Conservation (phyloP, 208 protist species). For the Crithidia bombi region DNA sequence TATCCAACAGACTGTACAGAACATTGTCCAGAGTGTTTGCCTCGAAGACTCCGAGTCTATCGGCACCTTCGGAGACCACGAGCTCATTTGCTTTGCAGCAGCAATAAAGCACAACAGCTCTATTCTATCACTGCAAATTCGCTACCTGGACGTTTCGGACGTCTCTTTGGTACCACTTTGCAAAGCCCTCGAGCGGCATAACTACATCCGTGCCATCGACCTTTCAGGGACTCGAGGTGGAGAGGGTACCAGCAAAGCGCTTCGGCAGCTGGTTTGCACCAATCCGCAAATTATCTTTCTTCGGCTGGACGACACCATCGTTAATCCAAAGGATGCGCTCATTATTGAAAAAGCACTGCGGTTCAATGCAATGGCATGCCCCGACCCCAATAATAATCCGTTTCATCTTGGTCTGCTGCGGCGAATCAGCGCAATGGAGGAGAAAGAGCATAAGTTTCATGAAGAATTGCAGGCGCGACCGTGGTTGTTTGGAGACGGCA, state of each 20-base stretch:
- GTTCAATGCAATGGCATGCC: constrained; percentile 73
- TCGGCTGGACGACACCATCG: constrained; percentile 66
- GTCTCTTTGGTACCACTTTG: constrained; percentile 79
- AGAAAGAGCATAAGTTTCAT: constrained; percentile 67
- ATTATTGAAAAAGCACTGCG: constrained; percentile 65
- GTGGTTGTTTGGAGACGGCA: constrained; percentile 55
- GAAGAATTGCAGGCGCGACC: constrained; percentile 59
- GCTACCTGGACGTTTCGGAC: constrained; percentile 79
- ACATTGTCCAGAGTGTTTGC: constrained; percentile 76
- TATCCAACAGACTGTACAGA: constrained; percentile 79
- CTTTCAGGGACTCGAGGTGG: constrained; percentile 72
- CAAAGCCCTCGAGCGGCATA: constrained; percentile 61
- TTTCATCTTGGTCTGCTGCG: constrained; percentile 79
- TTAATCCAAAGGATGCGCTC: constrained; percentile 46
- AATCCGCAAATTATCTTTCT: constrained; percentile 84
- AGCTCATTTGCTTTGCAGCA: constrained; percentile 78
- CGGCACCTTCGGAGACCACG: constrained; percentile 65
- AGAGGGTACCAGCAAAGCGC: constrained; percentile 62
- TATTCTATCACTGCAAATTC: constrained; percentile 82
- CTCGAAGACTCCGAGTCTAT: constrained; percentile 68
- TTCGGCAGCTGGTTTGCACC: constrained; percentile 66
- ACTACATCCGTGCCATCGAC: constrained; percentile 66
- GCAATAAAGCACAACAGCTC: constrained; percentile 82
- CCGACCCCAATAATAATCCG: constrained; percentile 79
- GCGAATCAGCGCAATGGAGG: constrained; percentile 75